A percentile compares a stretch with the other conserved stretches of the same genome.
These are phyloP conservation scores for Zasmidium angulare DNA, from an alignment of 2,329 filamentous ascomycete genomes.

Conservation along the genomic window DNA sequence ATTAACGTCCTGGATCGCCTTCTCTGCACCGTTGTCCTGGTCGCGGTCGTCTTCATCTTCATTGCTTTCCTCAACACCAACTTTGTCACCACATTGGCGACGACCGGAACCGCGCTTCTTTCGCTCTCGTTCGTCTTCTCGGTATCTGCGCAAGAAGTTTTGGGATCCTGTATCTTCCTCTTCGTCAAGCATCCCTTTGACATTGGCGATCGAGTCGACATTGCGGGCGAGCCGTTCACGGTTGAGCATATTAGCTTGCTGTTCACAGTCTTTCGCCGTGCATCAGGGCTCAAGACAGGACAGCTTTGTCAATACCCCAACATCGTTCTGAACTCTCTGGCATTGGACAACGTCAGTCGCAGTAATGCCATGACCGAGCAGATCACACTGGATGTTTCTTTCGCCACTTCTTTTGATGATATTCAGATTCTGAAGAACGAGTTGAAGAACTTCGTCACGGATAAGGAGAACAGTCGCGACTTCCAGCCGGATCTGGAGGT, in stretches of 20 bases:
- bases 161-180: constrained; percentile 97
- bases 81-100: constrained; percentile 82
- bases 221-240: constrained; percentile 65
- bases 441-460: constrained; percentile 79
- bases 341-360: constrained; percentile 91
- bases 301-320: constrained; percentile 73
- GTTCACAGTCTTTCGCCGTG: constrained; percentile 86
- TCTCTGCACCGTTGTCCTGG: constrained; percentile 74
- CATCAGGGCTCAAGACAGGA: constrained; percentile 72
- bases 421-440: constrained; percentile 81
- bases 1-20: constrained; percentile 88
- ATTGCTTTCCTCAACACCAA: constrained; percentile 85
- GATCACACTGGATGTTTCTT: constrained; percentile 76
- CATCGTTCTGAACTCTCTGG: constrained; percentile 85
- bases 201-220: constrained; percentile 89
- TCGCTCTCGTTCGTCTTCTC: constrained; percentile 97
- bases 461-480: constrained; percentile 84
- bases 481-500: constrained; percentile 84
- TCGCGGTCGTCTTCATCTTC: constrained; percentile 64
- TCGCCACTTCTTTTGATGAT: constrained; percentile 85
- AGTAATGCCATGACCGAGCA: constrained; percentile 89
- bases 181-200: constrained; percentile 99
- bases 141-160: constrained; percentile 85
- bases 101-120: constrained; percentile 85
- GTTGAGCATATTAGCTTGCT: constrained; percentile 94